phyloP scores from a whole-genome alignment of 1,284 basidiomycete genomes.

The Kalmanozyma brasiliensis region DNA sequence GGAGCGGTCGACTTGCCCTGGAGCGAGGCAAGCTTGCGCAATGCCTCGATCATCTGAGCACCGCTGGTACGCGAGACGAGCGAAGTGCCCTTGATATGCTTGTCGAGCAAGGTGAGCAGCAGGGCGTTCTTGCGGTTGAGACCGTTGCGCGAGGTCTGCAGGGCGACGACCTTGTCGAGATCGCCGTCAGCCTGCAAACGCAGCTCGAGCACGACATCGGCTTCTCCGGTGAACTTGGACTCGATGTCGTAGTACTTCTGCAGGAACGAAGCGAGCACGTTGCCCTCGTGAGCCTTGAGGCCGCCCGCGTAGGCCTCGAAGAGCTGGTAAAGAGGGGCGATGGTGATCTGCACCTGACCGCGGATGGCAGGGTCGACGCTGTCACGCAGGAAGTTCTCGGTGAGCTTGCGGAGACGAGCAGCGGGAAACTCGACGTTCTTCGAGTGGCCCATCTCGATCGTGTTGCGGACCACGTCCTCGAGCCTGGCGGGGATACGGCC shows the following conservation, averaged over 20 bases:
- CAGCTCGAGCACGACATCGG: conserved; percentile 88
- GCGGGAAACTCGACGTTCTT: conserved; percentile 86
- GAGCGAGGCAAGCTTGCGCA: conserved; percentile 76
- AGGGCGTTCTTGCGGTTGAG: conserved; percentile 92
- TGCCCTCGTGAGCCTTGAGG: conserved; percentile 86
- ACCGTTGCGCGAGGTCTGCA: conserved; percentile 95
- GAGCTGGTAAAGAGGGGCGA: conserved; percentile 79
- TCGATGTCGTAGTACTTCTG: conserved; percentile 84
- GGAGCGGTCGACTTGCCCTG: conserved; percentile 71
- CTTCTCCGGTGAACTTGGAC: conserved; percentile 88
- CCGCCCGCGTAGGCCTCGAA: conserved; percentile 85
- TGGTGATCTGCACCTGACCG: conserved; percentile 71
- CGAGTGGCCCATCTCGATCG: conserved; percentile 79
- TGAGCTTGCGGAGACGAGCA: conserved; percentile 79
- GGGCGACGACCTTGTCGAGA: conserved; percentile 85
- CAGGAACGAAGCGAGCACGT: conserved; percentile 78
- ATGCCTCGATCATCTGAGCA: conserved; percentile 56
- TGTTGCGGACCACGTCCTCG: conserved; percentile 84
- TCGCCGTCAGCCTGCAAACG: conserved; percentile 92
- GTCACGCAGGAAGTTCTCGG: conserved; percentile 86
- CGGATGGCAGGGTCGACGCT: conserved; percentile 72
- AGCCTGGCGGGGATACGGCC: conserved; percentile 83
- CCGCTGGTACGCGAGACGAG: conserved; percentile 52
- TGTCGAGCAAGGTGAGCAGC: conserved; percentile 84
- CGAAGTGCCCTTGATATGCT: conserved; percentile 65